phyloP scores from a whole-genome alignment of 2,329 filamentous ascomycete species.

The Teratosphaeria gauchensis region DNA sequence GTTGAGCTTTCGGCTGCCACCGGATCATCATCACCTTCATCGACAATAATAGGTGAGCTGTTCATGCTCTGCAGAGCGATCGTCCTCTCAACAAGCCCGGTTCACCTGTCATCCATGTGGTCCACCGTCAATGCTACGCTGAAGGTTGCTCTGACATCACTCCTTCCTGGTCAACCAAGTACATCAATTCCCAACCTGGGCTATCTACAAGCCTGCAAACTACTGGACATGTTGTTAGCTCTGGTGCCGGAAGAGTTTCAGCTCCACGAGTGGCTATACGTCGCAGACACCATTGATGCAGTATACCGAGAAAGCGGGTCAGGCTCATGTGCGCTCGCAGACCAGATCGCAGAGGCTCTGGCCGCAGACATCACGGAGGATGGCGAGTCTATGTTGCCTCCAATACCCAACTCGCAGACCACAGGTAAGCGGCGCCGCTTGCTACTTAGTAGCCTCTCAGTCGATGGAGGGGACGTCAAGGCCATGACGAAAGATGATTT shows the following conservation, averaged over 20 bases:
- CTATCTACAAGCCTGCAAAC: conserved; percentile 83
- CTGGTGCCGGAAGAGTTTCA: conserved; percentile 92
- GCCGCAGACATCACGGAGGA: conserved; percentile 22
- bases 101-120: conserved; percentile 80
- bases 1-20: conserved; percentile 80
- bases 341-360: conserved; percentile 73
- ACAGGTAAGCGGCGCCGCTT: conserved; percentile 18
- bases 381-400: conserved; percentile 5
- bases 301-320: conserved; percentile 69
- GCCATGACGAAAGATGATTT: conserved; percentile 51
- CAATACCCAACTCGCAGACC: neutral
- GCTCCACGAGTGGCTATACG: conserved; percentile 94
- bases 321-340: conserved; percentile 65
- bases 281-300: conserved; percentile 93
- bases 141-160: conserved; percentile 65
- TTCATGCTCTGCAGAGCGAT: conserved; percentile 81
- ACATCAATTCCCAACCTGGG: conserved; percentile 63
- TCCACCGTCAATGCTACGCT: conserved; percentile 81
- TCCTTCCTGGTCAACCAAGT: conserved; percentile 54
- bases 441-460: conserved; percentile 41
- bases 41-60: conserved; percentile 76
- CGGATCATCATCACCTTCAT: conserved; percentile 81
- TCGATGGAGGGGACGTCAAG: conserved; percentile 48
- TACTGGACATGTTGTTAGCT: conserved; percentile 80
- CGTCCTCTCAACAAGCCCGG: conserved; percentile 64